Base-by-base conservation (phyloP, 257 asterid species). In the Rubia yunnanensis region DNA sequence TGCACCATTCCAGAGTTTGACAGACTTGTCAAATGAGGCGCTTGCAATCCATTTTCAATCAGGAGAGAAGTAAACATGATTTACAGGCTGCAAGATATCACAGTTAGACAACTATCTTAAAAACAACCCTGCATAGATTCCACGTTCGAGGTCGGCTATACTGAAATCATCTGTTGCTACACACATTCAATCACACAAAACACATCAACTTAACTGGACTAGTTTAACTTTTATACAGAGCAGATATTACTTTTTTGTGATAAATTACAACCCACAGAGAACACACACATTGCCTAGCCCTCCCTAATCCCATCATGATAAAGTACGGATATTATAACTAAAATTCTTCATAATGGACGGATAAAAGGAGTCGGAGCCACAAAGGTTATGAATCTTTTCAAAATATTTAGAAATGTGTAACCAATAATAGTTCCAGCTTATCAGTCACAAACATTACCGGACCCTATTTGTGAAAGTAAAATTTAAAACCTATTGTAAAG, bases 21-120 rank as follows among this genome's bases (percentile, higher is more conserved):
- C 96, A 3, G 99, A 94, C 78, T 81, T 94, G 73, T 94, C 97
- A 70, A 94, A 94, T 56, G 99, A 90, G 72, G 97, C 99, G 73
- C 95, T 94, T 39, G 97, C 99, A 44, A 94, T 79, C 96, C 95
- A 90, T 72, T 75, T 87, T 64, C 97, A 97, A 73, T 94, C 95
- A 53, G 97, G 97, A 65, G 99, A 94, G 70, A 94, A 94, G 79
- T 85, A 90, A 62, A 88, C 96, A 79, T 94, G 99, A 77, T 94
- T 94, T 60, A 94, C 95, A 75, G 84, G 95, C 99, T 94, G 73
- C 83, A 86, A 41, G 23, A 69, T 64, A 60, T 58, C 15, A 28
- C 65, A 49, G 34, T 74, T 54, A 44, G 52, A 15, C 52, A 44
- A 3, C 32, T 32, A 5, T 54, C 53, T 61, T 70, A 15, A 5